Conservation (phyloP, 2,329 filamentous ascomycete species). For the Fusarium nodosum region DNA sequence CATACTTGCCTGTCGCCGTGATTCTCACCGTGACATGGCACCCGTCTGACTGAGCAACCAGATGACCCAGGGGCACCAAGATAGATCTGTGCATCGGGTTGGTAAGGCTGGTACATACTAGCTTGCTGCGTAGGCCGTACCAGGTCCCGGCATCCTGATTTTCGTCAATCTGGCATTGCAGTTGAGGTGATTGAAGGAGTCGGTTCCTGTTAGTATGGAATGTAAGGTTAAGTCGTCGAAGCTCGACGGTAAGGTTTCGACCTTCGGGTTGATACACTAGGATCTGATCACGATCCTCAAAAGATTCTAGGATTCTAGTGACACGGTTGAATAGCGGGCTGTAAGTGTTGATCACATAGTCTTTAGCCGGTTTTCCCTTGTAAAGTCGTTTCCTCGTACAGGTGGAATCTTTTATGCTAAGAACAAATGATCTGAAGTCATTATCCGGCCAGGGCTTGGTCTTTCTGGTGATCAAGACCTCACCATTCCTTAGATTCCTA, state of each 20-base stretch:
- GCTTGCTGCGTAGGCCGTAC: constrained; percentile 71
- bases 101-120: constrained; percentile 66
- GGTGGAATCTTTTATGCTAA: constrained; percentile 26
- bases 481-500: constrained; percentile 39
- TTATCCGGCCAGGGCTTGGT: constrained; percentile 38
- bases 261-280: constrained; percentile 41
- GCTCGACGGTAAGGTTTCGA: constrained; percentile 58
- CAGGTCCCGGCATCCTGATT: constrained; percentile 72
- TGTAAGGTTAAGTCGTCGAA: constrained; percentile 65
- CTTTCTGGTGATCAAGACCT: constrained; percentile 39
- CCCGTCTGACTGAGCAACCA: constrained; percentile 24
- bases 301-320: constrained; percentile 38
- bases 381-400: constrained; percentile 22
- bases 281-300: constrained; percentile 39
- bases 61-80: constrained; percentile 64
- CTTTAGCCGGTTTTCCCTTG: constrained; percentile 1
- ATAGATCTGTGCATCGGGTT: constrained; percentile 63
- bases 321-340: constrained; percentile 44
- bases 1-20: constrained; percentile 56
- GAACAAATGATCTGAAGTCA: constrained; percentile 21
- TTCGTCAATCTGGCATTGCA: constrained; percentile 65
- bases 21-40: constrained; percentile 49
- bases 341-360: constrained; percentile 40
- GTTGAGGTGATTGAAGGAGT: constrained; percentile 63
- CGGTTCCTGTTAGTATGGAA: constrained; percentile 63